These are phyloP conservation scores for Petunia axillaris DNA, from an alignment of 257 asterid genomes.

Conservation along the genomic window DNA sequence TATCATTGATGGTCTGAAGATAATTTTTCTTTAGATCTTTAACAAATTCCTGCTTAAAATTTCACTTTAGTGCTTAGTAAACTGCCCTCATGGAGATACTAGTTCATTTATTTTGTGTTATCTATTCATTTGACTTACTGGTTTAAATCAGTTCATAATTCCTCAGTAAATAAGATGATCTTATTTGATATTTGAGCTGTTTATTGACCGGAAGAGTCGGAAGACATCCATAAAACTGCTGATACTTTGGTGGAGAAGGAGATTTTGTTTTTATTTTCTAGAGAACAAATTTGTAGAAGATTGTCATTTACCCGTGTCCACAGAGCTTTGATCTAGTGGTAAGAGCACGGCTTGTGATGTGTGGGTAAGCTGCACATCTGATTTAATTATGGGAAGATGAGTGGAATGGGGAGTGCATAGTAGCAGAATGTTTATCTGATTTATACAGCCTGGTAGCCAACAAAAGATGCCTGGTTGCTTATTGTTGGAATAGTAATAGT, in stretches of 20 bases:
- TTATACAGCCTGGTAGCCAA: neutral
- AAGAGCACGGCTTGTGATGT: no score
- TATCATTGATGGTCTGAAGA: neutral
- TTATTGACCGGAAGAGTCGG: neutral
- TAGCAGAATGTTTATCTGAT: neutral
- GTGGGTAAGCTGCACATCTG: no score
- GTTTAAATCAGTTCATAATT: conserved; percentile 5
- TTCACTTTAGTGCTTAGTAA: conserved; percentile 5
- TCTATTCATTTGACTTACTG: neutral
- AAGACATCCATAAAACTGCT: neutral
- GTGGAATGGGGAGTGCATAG: neutral
- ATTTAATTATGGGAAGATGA: neutral
- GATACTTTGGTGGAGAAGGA: neutral
- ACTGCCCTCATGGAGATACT: neutral
- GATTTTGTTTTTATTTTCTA: neutral
- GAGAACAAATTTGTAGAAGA: neutral
- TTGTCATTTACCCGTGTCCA: neutral
- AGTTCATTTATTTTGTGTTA: neutral
- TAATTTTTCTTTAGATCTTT: conserved; percentile 1
- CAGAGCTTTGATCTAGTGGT: no score
- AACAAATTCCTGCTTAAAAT: neutral
- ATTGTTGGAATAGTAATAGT: neutral
- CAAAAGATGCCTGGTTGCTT: neutral
- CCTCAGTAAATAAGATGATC: conserved; percentile 7
- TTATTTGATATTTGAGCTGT: conserved; percentile 7